Conservation (phyloP, 2,329 filamentous ascomycete genomes). For the Aureobasidium lini region DNA sequence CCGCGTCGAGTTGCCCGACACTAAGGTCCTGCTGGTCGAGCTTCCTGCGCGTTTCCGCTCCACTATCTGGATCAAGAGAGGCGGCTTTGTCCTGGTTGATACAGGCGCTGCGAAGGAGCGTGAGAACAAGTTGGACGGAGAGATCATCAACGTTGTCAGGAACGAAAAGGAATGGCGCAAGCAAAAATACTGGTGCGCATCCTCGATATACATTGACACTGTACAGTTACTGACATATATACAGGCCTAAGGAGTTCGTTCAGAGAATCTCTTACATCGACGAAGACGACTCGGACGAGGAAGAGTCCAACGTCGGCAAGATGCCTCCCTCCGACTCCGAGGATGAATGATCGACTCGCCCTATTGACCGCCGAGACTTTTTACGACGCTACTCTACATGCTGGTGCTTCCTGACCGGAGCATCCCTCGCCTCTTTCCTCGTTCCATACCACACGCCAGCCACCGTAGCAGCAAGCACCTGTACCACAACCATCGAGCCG, state of each 20-base stretch:
- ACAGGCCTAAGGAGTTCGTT: conserved; percentile 28
- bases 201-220: no score
- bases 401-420: conserved; percentile 8
- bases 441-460: conserved; percentile 54
- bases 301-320: conserved; percentile 73
- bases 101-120: conserved; percentile 55
- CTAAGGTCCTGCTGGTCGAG: conserved; percentile 64
- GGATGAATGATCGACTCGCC: conserved; percentile 38
- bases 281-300: conserved; percentile 60
- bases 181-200: conserved; percentile 63
- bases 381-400: conserved; percentile 14
- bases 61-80: conserved; percentile 86
- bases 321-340: conserved; percentile 79
- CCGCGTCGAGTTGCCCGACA: conserved; percentile 63
- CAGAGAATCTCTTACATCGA: conserved; percentile 53
- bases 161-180: conserved; percentile 92
- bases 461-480: conserved; percentile 60
- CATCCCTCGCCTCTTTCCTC: conserved; percentile 30
- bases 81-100: conserved; percentile 80
- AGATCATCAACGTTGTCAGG: conserved; percentile 87
- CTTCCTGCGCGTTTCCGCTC: conserved; percentile 79
- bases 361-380: neutral
- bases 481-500: conserved; percentile 63
- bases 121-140: conserved; percentile 72
- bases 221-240: neutral